Conservation (phyloP, 2,329 filamentous ascomycete species). For the Chaetomiaceae sp. region DNA sequence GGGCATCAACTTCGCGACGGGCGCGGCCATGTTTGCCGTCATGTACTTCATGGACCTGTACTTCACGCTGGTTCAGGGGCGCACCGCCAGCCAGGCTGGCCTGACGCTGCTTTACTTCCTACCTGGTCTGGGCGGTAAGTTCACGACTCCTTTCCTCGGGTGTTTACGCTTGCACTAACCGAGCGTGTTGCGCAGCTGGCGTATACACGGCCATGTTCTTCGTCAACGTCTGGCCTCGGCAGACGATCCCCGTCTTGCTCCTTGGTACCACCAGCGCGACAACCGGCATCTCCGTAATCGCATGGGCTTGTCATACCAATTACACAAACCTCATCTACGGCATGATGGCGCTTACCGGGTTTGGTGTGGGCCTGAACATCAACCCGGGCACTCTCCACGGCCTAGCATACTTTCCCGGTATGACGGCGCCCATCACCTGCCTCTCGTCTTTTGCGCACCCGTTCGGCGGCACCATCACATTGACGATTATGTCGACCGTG, state of each 20-base stretch:
- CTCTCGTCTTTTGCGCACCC: conserved; percentile 56
- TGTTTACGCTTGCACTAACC: neutral
- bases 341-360: conserved; percentile 62
- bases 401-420: conserved; percentile 55
- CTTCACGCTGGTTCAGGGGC: conserved; percentile 58
- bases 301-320: conserved; percentile 50
- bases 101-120: conserved; percentile 59
- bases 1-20: conserved; percentile 56
- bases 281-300: conserved; percentile 54
- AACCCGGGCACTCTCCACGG: conserved; percentile 61
- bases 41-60: conserved; percentile 67
- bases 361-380: conserved; percentile 59
- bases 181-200: conserved; percentile 38
- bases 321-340: conserved; percentile 52
- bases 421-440: conserved; percentile 55
- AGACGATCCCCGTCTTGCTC: conserved; percentile 58
- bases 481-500: conserved; percentile 65
- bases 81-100: conserved; percentile 46
- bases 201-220: conserved; percentile 54
- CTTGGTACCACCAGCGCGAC: conserved; percentile 54
- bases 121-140: conserved; percentile 55
- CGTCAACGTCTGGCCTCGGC: conserved; percentile 57
- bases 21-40: conserved; percentile 50
- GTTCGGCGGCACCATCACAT: conserved; percentile 60
- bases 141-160: neutral